A percentile compares a stretch with the other conserved stretches of the same genome.
These are phyloP conservation scores for Cadophora gregata DNA, from an alignment of 2,329 filamentous ascomycete genomes.

Conservation along the genomic window DNA sequence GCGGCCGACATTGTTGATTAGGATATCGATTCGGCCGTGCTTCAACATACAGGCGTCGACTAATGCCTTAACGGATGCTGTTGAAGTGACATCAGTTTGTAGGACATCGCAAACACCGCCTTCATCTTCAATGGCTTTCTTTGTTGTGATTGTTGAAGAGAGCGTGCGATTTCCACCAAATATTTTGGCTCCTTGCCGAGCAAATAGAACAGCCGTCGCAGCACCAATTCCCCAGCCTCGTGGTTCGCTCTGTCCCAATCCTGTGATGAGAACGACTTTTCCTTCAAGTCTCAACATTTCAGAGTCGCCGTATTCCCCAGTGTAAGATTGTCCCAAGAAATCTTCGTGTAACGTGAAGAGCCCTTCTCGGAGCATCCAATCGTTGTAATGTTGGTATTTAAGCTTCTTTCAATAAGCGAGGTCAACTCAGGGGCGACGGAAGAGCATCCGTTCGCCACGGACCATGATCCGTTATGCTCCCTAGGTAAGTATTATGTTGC, in stretches of 20 bases:
- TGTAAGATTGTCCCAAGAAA: neutral
- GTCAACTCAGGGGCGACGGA: neutral
- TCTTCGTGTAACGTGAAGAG: no score
- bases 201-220: conserved; percentile 52
- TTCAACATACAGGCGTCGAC: conserved; percentile 57
- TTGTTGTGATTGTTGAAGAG: conserved; percentile 47
- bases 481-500: neutral
- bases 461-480: neutral
- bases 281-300: conserved; percentile 46
- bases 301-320: neutral
- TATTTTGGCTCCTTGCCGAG: conserved; percentile 53
- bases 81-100: conserved; percentile 57
- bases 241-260: conserved; percentile 48
- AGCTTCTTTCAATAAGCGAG: neutral
- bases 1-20: conserved; percentile 65
- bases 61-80: conserved; percentile 55
- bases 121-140: conserved; percentile 46
- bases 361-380: neutral
- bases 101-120: conserved; percentile 49
- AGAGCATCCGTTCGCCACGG: neutral
- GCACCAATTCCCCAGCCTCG: conserved; percentile 57
- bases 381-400: neutral
- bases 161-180: conserved; percentile 55
- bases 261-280: conserved; percentile 53
- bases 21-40: conserved; percentile 62